Conservation (phyloP, 139 green algal species). For the Tetraselmis chui region DNA sequence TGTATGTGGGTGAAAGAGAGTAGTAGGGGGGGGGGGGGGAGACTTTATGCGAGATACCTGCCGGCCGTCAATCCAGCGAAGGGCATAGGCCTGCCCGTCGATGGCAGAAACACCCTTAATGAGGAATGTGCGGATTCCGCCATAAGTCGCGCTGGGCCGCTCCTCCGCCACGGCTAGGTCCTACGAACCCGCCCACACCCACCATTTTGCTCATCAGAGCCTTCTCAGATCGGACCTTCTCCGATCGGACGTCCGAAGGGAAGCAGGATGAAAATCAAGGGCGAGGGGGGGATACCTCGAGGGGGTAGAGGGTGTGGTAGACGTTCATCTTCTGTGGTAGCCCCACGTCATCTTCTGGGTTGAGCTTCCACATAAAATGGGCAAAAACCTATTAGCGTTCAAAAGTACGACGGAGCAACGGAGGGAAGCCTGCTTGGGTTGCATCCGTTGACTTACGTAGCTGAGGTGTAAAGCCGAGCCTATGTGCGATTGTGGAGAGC, state of each 20-base stretch:
- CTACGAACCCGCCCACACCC: not conserved
- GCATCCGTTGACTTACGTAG: too few relatives aligned
- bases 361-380: too few relatives aligned
- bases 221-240: not conserved
- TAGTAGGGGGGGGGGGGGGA: too few relatives aligned
- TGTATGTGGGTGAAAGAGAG: too few relatives aligned
- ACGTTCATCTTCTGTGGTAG: conserved; percentile 49
- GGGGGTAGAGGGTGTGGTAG: conserved; percentile 78
- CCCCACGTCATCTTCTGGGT: conserved; percentile 12
- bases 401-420: too few relatives aligned
- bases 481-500: too few relatives aligned
- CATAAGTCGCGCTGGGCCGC: conserved; percentile 18
- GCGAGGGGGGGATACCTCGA: conserved; percentile 36
- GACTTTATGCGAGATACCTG: too few relatives aligned
- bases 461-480: too few relatives aligned
- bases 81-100: conserved; percentile 62
- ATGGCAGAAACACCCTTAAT: conserved; percentile 63
- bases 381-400: too few relatives aligned
- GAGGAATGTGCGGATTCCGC: conserved; percentile 53
- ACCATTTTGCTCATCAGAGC: not conserved
- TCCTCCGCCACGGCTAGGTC: conserved; percentile 29
- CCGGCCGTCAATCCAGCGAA: conserved; percentile 63
- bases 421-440: too few relatives aligned
- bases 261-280: not conserved
- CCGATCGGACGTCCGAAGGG: not conserved